phyloP scores from a whole-genome alignment of 257 asterid species.

The Sherardia arvensis region DNA sequence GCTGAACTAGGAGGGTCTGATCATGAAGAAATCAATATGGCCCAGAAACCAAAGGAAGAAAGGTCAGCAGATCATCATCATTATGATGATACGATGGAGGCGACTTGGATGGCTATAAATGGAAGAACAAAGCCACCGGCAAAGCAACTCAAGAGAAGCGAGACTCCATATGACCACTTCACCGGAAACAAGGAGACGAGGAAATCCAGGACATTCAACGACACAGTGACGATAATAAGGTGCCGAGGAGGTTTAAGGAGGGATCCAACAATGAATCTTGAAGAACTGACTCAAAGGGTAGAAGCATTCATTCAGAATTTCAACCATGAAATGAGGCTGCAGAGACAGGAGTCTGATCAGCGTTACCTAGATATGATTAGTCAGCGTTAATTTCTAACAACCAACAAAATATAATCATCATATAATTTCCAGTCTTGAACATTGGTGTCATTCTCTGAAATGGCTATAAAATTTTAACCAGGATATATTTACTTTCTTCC shows the following conservation, averaged over 20 bases:
- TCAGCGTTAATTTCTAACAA: slow-evolving; percentile 10
- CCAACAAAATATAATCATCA: background rate
- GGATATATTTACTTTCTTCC: background rate
- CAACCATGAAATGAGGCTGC: slow-evolving; percentile 38
- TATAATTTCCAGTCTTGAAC: background rate
- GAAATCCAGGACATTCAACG: slow-evolving; percentile 50
- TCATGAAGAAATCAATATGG: background rate
- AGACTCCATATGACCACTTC: too few relatives aligned
- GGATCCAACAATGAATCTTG: slow-evolving; percentile 39
- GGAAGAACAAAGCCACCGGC: slow-evolving; percentile 17
- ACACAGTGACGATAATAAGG: slow-evolving; percentile 31
- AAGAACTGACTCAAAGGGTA: slow-evolving; percentile 39
- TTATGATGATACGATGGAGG: slow-evolving; percentile 47
- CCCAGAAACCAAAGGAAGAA: background rate
- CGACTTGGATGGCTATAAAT: slow-evolving; percentile 50
- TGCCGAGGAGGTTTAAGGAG: slow-evolving; percentile 43
- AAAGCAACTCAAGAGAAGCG: slow-evolving; percentile 34
- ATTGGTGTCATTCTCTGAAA: background rate
- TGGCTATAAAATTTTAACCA: background rate
- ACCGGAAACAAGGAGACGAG: slow-evolving; percentile 40
- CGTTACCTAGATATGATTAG: slow-evolving; percentile 34
- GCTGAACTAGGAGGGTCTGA: background rate
- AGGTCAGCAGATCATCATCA: slow-evolving; percentile 7
- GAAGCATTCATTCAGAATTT: slow-evolving; percentile 54
- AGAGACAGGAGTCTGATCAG: slow-evolving; percentile 55